phyloP scores from a whole-genome alignment of 768 basidiomycete species.

The Kwoniella sp. region DNA sequence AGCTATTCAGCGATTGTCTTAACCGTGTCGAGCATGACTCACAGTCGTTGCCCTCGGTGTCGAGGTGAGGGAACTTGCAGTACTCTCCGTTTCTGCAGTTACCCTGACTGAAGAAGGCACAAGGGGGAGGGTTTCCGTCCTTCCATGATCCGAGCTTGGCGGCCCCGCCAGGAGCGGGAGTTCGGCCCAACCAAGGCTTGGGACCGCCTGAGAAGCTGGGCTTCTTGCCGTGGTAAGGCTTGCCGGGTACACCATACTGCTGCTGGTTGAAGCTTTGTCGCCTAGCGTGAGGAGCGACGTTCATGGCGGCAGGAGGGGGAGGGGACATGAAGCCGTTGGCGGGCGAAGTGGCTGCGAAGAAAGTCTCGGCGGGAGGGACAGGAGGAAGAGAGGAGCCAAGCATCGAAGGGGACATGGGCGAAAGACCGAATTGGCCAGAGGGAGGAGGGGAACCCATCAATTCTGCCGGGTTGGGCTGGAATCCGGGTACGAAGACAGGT shows the following conservation, averaged over 20 bases:
- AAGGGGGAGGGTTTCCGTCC: slow-evolving; percentile 45
- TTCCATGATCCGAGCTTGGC: slow-evolving; percentile 40
- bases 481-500: slow-evolving; percentile 22
- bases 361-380: slow-evolving; percentile 38
- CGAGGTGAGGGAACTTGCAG: slow-evolving; percentile 51
- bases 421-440: slow-evolving; percentile 25
- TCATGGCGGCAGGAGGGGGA: not conserved
- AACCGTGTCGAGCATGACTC: slow-evolving; percentile 14
- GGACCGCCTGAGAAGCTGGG: slow-evolving; percentile 45
- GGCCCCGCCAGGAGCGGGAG: slow-evolving; percentile 10
- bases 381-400: slow-evolving; percentile 31
- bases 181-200: slow-evolving; percentile 25
- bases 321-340: slow-evolving; percentile 13
- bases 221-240: slow-evolving; percentile 44
- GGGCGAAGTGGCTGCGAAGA: slow-evolving; percentile 37
- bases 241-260: slow-evolving; percentile 19
- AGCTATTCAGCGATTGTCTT: not conserved
- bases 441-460: slow-evolving; percentile 19
- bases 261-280: slow-evolving; percentile 23
- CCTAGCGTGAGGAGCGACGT: slow-evolving; percentile 11
- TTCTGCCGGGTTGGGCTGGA: slow-evolving; percentile 5
- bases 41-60: slow-evolving; percentile 48
- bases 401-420: slow-evolving; percentile 40
- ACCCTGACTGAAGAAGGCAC: slow-evolving; percentile 44
- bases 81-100: slow-evolving; percentile 49